Evolutionary conservation across 1,284 basidiomycete species (phyloP).

Genomic region (Takashimella tepidaria): DNA sequence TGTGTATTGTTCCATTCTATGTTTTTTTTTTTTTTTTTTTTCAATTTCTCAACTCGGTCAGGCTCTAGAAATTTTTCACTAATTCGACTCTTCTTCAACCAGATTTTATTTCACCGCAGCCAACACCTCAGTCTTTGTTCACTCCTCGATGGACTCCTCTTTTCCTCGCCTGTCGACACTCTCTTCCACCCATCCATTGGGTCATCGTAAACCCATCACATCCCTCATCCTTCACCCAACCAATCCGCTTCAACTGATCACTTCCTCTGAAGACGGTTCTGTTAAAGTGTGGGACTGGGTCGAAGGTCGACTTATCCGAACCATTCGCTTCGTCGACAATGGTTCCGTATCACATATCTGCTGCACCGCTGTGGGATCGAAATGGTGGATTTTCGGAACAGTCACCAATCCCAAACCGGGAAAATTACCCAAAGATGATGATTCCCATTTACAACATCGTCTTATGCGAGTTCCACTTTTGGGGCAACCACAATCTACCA

Average conservation of each 20-base stretch:
- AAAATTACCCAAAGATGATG: slow-evolving; percentile 14
- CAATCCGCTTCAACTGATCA: slow-evolving; percentile 85
- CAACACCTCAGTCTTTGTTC: slow-evolving; percentile 71
- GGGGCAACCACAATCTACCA: background rate
- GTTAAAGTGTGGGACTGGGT: slow-evolving; percentile 91
- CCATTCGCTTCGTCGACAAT: slow-evolving; percentile 62
- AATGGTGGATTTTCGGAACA: slow-evolving; percentile 37
- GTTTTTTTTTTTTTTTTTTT: too few relatives aligned
- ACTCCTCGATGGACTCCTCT: slow-evolving; percentile 61
- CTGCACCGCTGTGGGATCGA: slow-evolving; percentile 29
- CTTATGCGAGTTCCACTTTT: slow-evolving; percentile 21
- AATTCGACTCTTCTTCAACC: background rate
- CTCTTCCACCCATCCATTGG: slow-evolving; percentile 48
- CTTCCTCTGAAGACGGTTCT: slow-evolving; percentile 74
- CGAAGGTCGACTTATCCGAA: slow-evolving; percentile 73
- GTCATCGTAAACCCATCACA: slow-evolving; percentile 61
- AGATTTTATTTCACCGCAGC: slow-evolving; percentile 85
- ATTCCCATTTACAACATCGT: slow-evolving; percentile 18
- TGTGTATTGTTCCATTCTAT: slow-evolving; percentile 47
- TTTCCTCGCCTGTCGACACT: slow-evolving; percentile 76
- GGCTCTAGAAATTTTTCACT: too few relatives aligned
- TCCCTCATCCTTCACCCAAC: slow-evolving; percentile 72
- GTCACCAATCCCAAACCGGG: slow-evolving; percentile 18
- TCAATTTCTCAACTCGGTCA: too few relatives aligned
- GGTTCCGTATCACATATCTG: slow-evolving; percentile 53